Percentiles rank a stretch among this genome's conserved stretches.
Conservation (phyloP, 306 rosid genomes). For the Vigna nakashimae region DNA sequence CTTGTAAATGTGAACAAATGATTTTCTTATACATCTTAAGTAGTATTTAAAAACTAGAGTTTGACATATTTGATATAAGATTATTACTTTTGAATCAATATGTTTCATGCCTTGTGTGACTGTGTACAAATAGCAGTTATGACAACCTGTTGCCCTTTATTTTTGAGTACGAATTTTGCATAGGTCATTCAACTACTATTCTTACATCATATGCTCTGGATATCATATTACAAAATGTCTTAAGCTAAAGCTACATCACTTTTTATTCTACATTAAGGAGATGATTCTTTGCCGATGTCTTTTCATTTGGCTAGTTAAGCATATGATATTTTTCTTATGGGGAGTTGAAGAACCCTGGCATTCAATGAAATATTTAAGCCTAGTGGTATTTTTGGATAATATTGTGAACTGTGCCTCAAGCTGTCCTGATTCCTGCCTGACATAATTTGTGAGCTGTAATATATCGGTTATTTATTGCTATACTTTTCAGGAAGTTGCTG, state of each 20-base stretch:
- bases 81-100: background rate
- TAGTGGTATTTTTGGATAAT: slow-evolving; percentile 26
- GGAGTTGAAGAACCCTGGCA: slow-evolving; percentile 5
- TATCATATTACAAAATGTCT: background rate
- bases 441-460: slow-evolving; percentile 6
- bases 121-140: slow-evolving; percentile 42
- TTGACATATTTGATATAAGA: background rate
- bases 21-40: background rate
- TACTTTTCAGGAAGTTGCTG: slow-evolving; percentile 86
- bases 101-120: slow-evolving; percentile 12
- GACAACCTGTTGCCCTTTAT: background rate
- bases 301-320: slow-evolving; percentile 30
- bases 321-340: slow-evolving; percentile 8
- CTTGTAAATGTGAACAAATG: background rate
- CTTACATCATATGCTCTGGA: background rate
- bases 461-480: slow-evolving; percentile 26
- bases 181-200: slow-evolving; percentile 1
- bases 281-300: slow-evolving; percentile 9
- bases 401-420: background rate
- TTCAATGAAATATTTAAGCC: background rate
- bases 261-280: slow-evolving; percentile 25
- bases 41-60: background rate
- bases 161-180: background rate
- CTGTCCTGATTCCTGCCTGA: slow-evolving; percentile 7
- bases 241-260: background rate